phyloP scores from a whole-genome alignment of 306 rosid species.

The Castanopsis chinensis region DNA sequence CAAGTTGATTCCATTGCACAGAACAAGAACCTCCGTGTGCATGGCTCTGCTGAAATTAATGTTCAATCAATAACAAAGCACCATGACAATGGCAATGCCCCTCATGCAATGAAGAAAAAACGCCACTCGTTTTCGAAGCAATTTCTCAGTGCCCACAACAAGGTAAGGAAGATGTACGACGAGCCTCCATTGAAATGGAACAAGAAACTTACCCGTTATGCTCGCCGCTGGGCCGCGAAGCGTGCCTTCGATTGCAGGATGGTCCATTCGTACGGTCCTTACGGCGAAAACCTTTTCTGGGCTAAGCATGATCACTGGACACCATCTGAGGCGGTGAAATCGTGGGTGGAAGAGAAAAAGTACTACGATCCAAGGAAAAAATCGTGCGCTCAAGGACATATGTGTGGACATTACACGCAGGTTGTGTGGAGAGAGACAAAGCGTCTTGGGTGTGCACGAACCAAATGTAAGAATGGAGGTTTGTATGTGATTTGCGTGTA shows the following conservation, averaged over 20 bases:
- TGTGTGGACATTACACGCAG: conserved; percentile 54
- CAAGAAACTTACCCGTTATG: conserved; percentile 22
- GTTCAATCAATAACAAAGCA: neutral
- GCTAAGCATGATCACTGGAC: conserved; percentile 25
- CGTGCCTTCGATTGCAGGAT: conserved; percentile 26
- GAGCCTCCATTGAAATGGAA: conserved; percentile 26
- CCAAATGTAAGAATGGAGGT: conserved; percentile 24
- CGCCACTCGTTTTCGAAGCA: neutral
- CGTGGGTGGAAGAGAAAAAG: conserved; percentile 25
- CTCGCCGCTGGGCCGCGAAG: conserved; percentile 29
- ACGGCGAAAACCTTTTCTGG: conserved; percentile 51
- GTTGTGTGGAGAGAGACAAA: conserved; percentile 31
- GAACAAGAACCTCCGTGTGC: neutral
- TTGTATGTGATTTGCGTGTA: conserved; percentile 32
- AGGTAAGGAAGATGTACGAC: neutral
- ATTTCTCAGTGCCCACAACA: conserved; percentile 38
- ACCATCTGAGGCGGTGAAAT: conserved; percentile 28
- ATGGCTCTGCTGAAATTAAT: neutral
- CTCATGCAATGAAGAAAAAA: neutral
- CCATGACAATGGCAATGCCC: too few species aligned
- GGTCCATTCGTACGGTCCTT: conserved; percentile 34
- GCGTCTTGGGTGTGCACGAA: conserved; percentile 32
- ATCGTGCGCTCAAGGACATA: conserved; percentile 12
- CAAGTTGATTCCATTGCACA: neutral
- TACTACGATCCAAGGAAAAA: conserved; percentile 4